Conservation (phyloP, 768 basidiomycete genomes). For the Tylopilus plumbeoviolaceoides region DNA sequence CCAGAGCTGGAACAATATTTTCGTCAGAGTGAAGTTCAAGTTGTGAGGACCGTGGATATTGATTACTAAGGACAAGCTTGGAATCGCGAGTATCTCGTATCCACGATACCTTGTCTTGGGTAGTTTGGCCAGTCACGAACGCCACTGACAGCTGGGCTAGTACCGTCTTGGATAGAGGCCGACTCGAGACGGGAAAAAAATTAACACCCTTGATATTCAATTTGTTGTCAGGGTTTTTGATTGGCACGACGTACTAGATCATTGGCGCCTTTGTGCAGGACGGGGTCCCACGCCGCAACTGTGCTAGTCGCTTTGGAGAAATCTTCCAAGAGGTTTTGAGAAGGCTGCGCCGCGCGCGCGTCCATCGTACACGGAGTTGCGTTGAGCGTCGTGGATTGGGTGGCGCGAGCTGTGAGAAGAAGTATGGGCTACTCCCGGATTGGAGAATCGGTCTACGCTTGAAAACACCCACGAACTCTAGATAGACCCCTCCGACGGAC, state of each 20-base stretch:
- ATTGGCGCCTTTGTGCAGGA: background rate
- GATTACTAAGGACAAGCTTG: background rate
- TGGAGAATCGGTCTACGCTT: background rate
- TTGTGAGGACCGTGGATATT: too few relatives aligned
- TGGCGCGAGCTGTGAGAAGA: constrained; percentile 6
- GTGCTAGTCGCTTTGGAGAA: background rate
- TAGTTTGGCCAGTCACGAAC: background rate
- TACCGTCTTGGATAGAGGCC: background rate
- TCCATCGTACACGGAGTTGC: constrained; percentile 6
- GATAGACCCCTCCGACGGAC: too few relatives aligned
- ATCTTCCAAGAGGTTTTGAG: background rate
- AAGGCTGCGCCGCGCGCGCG: background rate
- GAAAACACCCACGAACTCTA: constrained; percentile 10
- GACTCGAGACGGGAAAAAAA: background rate
- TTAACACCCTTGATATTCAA: background rate
- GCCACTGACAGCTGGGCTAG: background rate
- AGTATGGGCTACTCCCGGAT: background rate
- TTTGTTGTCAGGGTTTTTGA: background rate
- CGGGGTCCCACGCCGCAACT: background rate
- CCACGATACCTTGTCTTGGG: background rate
- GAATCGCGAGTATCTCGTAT: background rate
- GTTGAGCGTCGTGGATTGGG: background rate
- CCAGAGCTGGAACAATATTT: background rate
- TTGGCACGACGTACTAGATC: constrained; percentile 5
- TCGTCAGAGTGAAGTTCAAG: too few relatives aligned